Conservation (phyloP, 352 stramenopile genomes). For the Elongisporangium undulatum region DNA sequence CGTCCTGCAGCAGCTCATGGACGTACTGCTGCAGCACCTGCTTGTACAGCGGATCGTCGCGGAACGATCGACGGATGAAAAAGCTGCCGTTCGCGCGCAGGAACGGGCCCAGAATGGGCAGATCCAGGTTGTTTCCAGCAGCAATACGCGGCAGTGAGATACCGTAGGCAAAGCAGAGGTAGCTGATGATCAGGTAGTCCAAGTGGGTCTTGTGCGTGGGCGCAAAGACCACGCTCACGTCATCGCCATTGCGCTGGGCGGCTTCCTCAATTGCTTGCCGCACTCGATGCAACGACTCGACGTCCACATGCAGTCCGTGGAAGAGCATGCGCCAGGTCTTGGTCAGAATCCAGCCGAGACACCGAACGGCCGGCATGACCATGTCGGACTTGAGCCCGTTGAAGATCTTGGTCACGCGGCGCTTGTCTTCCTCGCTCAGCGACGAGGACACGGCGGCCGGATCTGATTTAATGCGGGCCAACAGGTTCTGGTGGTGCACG, state of each 20-base stretch:
- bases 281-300: conserved; percentile 55
- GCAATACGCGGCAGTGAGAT: conserved; percentile 83
- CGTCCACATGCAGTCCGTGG: conserved; percentile 61
- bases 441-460: background rate
- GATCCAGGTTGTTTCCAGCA: conserved; percentile 84
- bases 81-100: conserved; percentile 85
- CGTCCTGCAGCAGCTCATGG: conserved; percentile 72
- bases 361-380: conserved; percentile 66
- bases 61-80: conserved; percentile 86
- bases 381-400: conserved; percentile 67
- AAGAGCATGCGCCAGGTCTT: conserved; percentile 81
- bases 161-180: conserved; percentile 86
- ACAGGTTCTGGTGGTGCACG: conserved; percentile 37
- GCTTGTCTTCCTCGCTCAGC: conserved; percentile 12
- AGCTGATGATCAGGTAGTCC: conserved; percentile 90
- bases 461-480: conserved; percentile 23
- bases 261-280: conserved; percentile 42
- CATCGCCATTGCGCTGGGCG: conserved; percentile 16
- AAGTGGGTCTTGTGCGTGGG: conserved; percentile 88
- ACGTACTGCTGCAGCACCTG: conserved; percentile 84
- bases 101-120: conserved; percentile 76
- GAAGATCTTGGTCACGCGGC: conserved; percentile 55
- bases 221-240: conserved; percentile 77
- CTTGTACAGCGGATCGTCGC: conserved; percentile 72
- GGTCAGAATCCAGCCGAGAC: conserved; percentile 70